Evolutionary conservation across 2,329 filamentous ascomycete species (phyloP), one percentile per base, ranked within the genome.

Genomic region (Didymella exigua): DNA sequence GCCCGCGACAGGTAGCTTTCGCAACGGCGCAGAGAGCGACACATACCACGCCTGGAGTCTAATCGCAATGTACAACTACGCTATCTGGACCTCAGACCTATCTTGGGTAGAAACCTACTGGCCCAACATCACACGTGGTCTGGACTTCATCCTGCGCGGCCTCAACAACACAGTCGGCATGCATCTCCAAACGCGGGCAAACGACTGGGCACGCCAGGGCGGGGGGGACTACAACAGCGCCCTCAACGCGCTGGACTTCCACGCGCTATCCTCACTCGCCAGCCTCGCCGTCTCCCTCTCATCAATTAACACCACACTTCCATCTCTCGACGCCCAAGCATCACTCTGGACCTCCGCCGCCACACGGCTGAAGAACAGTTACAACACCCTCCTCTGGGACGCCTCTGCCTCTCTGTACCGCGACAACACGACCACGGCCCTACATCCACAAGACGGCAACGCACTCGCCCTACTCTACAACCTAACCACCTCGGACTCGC

Each of bases 221-320:
- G 65, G 63, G 2, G 71, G 72, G 0, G 68, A 58, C 6, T 70
- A 66, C 54, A 73, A 72, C 56, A 67, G 61, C 47, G 68, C 67
- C n/a, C 60, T 72, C 11, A 74, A 74, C 37, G 65, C 69, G 2
- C 58, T 74, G 8, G 61, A 72, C 44, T 73, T 70, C 54, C 71
- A 71, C 31, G 68, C 66, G 9, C 56, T 74, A 14, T 27, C 29
- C 5, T 58, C 66, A 1, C 44, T 69, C 13, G 52, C 69, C 3
- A 41, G 34, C 2, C 60, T 72, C 5, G 60, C 61, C 1, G 34
- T 61, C 18, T 59, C 34, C 3, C 27, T 49, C 19, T 51, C 59
- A 11, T 45, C 42, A 30, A 36, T 16, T 41, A 40, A 38, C 34
- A 23, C 23, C 44, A 5, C 21, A 2, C 33, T 5, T 19, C 31